Percentiles rank a stretch among this genome's conserved stretches.
Conservation (phyloP, 805 yeast genomes). For the Candida mattraensis region DNA sequence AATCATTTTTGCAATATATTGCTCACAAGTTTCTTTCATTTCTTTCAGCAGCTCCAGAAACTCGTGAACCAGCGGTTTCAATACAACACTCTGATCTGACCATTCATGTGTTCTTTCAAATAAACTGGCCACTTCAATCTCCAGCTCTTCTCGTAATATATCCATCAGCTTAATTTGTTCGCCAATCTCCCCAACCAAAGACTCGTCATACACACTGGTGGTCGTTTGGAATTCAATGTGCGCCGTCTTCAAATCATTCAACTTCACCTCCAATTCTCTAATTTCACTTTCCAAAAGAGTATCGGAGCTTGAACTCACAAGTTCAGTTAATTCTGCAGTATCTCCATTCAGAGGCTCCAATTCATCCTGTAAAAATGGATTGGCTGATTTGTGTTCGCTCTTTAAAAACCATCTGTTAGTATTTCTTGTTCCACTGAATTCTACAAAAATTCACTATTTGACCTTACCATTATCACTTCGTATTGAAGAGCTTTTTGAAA, state of each 20-base stretch:
- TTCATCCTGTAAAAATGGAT: too few species aligned
- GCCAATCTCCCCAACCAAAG: slow-evolving; percentile 1
- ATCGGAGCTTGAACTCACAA: not conserved
- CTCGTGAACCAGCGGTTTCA: too few species aligned
- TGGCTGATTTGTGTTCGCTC: too few species aligned
- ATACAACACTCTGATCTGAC: too few species aligned
- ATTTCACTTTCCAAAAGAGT: slow-evolving; percentile 1
- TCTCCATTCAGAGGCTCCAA: too few species aligned
- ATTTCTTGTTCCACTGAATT: not conserved
- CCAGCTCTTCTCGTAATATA: slow-evolving; percentile 2
- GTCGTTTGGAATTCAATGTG: slow-evolving; percentile 6
- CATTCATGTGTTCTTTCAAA: too few species aligned
- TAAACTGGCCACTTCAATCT: too few species aligned
- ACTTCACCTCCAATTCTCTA: slow-evolving; percentile 2
- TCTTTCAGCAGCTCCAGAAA: too few species aligned
- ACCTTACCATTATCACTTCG: too few species aligned
- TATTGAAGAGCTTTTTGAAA: too few species aligned
- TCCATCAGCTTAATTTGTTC: not conserved
- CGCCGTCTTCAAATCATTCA: slow-evolving; percentile 1
- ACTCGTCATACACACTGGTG: slow-evolving; percentile 5
- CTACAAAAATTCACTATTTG: too few species aligned
- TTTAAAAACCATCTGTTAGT: not conserved
- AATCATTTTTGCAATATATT: slow-evolving; percentile 1
- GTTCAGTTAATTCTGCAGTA: too few species aligned
- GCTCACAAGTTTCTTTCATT: not conserved